Evolutionary conservation across 2,329 filamentous ascomycete species (phyloP).

Genomic region (Botrytis pseudocinerea): DNA sequence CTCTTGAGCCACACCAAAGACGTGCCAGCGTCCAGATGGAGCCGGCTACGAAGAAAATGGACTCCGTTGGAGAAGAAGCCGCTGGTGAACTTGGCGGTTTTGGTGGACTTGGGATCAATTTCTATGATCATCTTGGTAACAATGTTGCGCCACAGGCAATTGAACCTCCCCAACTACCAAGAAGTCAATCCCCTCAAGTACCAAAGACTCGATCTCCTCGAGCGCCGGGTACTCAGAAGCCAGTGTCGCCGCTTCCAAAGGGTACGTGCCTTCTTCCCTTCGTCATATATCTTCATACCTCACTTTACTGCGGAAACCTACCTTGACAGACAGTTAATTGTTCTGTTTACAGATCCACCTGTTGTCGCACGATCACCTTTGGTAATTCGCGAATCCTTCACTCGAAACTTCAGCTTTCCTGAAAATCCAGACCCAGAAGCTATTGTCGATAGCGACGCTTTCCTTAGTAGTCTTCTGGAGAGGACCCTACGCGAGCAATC

Average conservation of each 20-base stretch:
- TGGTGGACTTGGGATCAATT: slow-evolving; percentile 27
- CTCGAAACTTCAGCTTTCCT: slow-evolving; percentile 5
- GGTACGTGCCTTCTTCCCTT: slow-evolving; percentile 1
- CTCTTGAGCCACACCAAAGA: neutral
- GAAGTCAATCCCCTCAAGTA: neutral
- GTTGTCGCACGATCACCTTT: neutral
- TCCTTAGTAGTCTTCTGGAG: slow-evolving; percentile 35
- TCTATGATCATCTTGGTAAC: slow-evolving; percentile 26
- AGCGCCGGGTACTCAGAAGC: slow-evolving; percentile 13
- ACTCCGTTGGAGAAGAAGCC: neutral
- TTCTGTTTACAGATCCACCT: slow-evolving; percentile 2
- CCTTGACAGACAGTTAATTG: neutral
- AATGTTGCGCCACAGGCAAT: slow-evolving; percentile 3
- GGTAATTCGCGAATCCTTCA: slow-evolving; percentile 13
- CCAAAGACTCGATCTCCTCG: slow-evolving; percentile 2
- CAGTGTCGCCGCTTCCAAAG: slow-evolving; percentile 7
- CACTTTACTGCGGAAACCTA: neutral
- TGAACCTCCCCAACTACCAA: neutral
- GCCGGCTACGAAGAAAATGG: neutral
- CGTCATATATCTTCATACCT: neutral
- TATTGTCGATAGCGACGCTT: slow-evolving; percentile 7
- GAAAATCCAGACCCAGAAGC: slow-evolving; percentile 6
- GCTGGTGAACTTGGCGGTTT: neutral
- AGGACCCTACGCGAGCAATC: slow-evolving; percentile 34
- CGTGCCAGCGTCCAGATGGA: neutral